Base-by-base conservation (phyloP, 2,329 filamentous ascomycete genomes). In the Aspergillus sp. region DNA sequence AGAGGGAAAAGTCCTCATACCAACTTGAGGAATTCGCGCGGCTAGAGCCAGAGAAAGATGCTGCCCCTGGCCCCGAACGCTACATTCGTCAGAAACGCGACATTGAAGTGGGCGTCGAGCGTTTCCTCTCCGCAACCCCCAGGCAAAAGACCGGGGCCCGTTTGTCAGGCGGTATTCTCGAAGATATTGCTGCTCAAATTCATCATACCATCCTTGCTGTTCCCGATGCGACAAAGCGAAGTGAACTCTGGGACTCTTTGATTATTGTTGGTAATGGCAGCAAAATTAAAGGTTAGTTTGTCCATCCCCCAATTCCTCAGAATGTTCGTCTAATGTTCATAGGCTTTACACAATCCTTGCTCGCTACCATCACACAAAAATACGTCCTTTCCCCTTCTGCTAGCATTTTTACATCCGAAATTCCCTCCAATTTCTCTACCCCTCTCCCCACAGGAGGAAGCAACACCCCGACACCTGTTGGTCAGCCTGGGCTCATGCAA, bases 391-490 rank as follows among this genome's bases (percentile, higher is more conserved):
- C 90, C 2, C 93, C 93, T 27, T 91, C 89, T 1, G 90, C 89
- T 40, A 96, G 90, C 34, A 97, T 97, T 59, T 97, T 97, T 75
- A 95, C 90, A 31, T 95, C 90, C 19, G 93, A 98, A 67, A 82
- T 97, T 32, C 93, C 93, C 6, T 96, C 90, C 7, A 91, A 93
- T 68, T 81, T 96, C 62, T 90, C 88, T 28, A 97, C 93, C 0
- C 93, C 93, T 1, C 79, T 86, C 8, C 90, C 89, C 13, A 97
- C 91, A 1, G 91, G 91, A 30, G 82, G 90, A 11, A 93, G 95
- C 67, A 97, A 91, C 1, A 94, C 93, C 1, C 88, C 88, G 2
- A 59, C 71, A 37, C 52, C 56, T 29, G 57, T 59, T 35, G 66
- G 65, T 60, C 74, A 58, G 64, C 70, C 57, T 53, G 72, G 62